phyloP scores from a whole-genome alignment of 805 yeast species.

The Suhomyces canberraensis region DNA sequence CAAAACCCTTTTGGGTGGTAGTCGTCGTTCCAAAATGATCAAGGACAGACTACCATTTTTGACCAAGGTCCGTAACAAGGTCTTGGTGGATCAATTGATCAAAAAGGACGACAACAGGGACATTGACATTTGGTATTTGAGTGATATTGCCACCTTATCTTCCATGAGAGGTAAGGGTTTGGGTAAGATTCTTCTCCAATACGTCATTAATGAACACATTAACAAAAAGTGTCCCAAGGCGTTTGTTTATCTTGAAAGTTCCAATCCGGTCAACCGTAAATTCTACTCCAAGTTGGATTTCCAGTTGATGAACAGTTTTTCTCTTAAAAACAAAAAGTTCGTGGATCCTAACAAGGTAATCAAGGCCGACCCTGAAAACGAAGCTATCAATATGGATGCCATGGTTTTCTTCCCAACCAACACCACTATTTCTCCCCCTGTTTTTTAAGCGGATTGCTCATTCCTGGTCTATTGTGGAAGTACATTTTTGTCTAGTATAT shows the following conservation, averaged over 20 bases:
- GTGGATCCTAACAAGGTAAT: conserved; percentile 12
- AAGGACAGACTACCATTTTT: conserved; percentile 49
- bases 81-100: conserved; percentile 34
- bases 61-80: conserved; percentile 40
- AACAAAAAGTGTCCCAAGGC: conserved; percentile 19
- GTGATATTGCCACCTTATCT: conserved; percentile 57
- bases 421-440: conserved; percentile 6
- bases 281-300: conserved; percentile 57
- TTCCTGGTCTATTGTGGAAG: conserved; percentile 8
- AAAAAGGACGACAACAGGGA: conserved; percentile 13
- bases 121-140: conserved; percentile 50
- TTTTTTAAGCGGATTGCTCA: conserved; percentile 4
- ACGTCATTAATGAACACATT: conserved; percentile 46
- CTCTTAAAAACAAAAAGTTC: conserved; percentile 24
- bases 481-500: conserved; percentile 17
- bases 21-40: conserved; percentile 48
- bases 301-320: conserved; percentile 28
- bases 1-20: conserved; percentile 31
- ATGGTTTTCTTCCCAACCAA: conserved; percentile 11
- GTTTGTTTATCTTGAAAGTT: conserved; percentile 51
- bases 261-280: conserved; percentile 50
- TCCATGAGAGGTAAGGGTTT: conserved; percentile 58
- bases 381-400: conserved; percentile 14
- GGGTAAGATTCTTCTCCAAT: conserved; percentile 49
- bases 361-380: conserved; percentile 10